Evolutionary conservation across 2,329 filamentous ascomycete genomes (phyloP), one percentile per base, ranked within the genome.

Genomic region (Biscogniauxia sp.): DNA sequence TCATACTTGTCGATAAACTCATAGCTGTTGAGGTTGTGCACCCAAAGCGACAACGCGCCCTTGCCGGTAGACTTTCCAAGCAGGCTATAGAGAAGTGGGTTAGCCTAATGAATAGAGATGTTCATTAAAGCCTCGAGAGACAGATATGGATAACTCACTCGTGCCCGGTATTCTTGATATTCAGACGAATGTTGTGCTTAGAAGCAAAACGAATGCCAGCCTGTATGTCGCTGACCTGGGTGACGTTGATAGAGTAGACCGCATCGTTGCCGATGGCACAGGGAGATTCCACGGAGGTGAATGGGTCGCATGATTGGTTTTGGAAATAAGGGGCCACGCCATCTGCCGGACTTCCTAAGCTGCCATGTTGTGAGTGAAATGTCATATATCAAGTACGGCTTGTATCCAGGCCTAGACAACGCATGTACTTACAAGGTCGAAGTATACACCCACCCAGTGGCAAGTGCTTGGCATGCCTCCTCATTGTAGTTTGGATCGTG

Each of bases 41-140:
- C 81, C 80, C 82, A 83, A 4, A 84, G 61, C 0, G 73, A 74
- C 1, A 84, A 63, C 1, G 78, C 76, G 8, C 82, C 82, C 0
- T 77, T 76, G 15, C 82, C 84, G 0, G 81, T 82, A 0, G 79
- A 82, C 57, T 79, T 82, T 32, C 82, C 84, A 11, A 78, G 70
- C 57, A 69, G 75, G 56, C 64, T 66, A 50, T 2, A 2, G 8
- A 19, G 5, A 17, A 26, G 4, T 32, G 6, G 15, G n/a, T 20
- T 11, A 55, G 4, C n/a, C n/a, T n/a, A n/a, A 8, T 32, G 28
- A 7, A 13, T 7, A 13, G 28, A 5, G 2, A 23, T 5, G 5
- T 23, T 23, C 5, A 23, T 23, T 3, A 23, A 23, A 23, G 23
- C 5, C 23, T 23, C 23, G 5, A 23, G 23, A 23, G 23, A 23